Base-by-base conservation (phyloP, 768 basidiomycete genomes). In the Leucocoprinus birnbaumii region DNA sequence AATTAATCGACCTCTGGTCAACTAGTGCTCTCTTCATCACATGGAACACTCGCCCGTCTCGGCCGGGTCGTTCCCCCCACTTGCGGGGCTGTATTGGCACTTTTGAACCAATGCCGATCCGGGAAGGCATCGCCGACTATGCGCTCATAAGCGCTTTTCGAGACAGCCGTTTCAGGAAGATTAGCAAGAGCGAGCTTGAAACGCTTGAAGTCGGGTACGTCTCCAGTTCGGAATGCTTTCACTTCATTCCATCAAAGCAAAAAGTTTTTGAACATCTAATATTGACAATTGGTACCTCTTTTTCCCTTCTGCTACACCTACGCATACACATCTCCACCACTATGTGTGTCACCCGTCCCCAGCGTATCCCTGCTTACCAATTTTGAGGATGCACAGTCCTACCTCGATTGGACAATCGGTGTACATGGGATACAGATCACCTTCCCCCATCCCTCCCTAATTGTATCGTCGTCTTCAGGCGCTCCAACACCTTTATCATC, bases 41-140 rank as follows among this genome's bases (percentile, higher is more conserved):
- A 5, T 99, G 95, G 95, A 94, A 93, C 70, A 87, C 83, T 43
- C 80, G 80, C 56, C 77, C 82, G 27, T 77, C 77, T 55, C 83
- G 81, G 54, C 73, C 82, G 18, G 84, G 83, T 27, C 80, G 82
- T 55, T 67, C 80, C 19, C 76, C 83, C 43, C 77, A 82, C 56
- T 75, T 99, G 58, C 76, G 96, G 50, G 96, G 96, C 45, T 99
- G 96, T 72, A 98, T 99, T 62, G 96, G 96, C 64, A 94, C 83
- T 70, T 99, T 99, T 64, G 84, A 87, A 31, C 78, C 91, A 10
- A 78, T 86, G 68, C 71, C 84, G 10, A 74, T 98, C 25, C 80
- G 75, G 54, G 79, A 88, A 25, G 94, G 93, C 14, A 68, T 99
- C 57, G 80, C 81, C 40, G 92, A 98, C 61, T 98, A 97, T 65